phyloP scores from a whole-genome alignment of 2,329 filamentous ascomycete species.

The Colletotrichum sp. region DNA sequence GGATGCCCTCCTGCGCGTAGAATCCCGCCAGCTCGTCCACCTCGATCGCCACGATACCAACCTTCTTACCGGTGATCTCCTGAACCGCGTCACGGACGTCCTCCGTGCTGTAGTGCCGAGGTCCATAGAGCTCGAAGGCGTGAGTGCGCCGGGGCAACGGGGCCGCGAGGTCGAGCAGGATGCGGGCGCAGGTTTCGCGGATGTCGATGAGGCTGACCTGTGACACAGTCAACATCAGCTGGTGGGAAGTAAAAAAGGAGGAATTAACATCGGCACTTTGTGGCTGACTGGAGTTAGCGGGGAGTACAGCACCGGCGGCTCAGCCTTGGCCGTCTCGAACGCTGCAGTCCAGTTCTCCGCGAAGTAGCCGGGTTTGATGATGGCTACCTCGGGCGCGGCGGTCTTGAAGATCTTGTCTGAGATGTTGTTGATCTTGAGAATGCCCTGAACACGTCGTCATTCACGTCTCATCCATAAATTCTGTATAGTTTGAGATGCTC shows the following conservation, averaged over 20 bases:
- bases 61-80: conserved; percentile 28
- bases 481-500: background rate
- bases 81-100: conserved; percentile 32
- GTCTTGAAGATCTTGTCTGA: conserved; percentile 22
- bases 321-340: conserved; percentile 19
- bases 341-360: conserved; percentile 17
- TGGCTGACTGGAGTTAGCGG: conserved; percentile 27
- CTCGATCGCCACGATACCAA: conserved; percentile 24
- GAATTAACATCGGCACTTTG: conserved; percentile 33
- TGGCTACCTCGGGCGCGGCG: conserved; percentile 23
- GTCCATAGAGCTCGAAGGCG: conserved; percentile 30
- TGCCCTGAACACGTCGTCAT: conserved; percentile 21
- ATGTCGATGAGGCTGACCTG: conserved; percentile 36
- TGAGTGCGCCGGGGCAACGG: conserved; percentile 14
- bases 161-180: conserved; percentile 21
- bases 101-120: conserved; percentile 28
- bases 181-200: conserved; percentile 25
- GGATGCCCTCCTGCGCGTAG: conserved; percentile 25
- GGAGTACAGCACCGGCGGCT: conserved; percentile 28
- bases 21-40: conserved; percentile 25
- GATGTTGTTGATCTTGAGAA: conserved; percentile 26
- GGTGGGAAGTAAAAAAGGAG: background rate
- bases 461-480: rapidly evolving
- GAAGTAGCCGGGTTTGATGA: conserved; percentile 23
- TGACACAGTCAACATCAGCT: background rate